A percentile compares a stretch with the other conserved stretches of the same genome.
These are phyloP conservation scores for Wallacemonas sp. DNA, from an alignment of 208 protist species.

Conservation along the genomic window DNA sequence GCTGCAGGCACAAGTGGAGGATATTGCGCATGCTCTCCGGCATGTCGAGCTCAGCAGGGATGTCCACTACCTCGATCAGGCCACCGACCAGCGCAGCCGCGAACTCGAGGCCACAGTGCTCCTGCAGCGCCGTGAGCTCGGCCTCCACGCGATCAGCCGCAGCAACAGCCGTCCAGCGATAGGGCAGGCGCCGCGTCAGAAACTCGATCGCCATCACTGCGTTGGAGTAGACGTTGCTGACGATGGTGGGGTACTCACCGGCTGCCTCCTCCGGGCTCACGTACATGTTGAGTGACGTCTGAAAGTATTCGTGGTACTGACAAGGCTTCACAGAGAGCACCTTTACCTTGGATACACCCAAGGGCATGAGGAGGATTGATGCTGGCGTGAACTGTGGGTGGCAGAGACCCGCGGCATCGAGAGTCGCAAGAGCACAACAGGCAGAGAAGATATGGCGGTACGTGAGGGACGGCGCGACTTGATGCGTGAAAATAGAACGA, in stretches of 20 bases:
- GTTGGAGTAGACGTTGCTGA: slow-evolving; percentile 30
- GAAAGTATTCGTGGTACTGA: background rate
- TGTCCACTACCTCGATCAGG: slow-evolving; percentile 7
- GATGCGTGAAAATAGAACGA: background rate
- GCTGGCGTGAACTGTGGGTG: background rate
- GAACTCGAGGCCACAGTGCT: slow-evolving; percentile 18
- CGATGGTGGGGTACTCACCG: slow-evolving; percentile 19
- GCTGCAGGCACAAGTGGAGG: slow-evolving; percentile 24
- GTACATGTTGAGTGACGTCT: slow-evolving; percentile 10
- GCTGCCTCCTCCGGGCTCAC: slow-evolving; percentile 36
- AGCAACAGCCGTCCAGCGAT: slow-evolving; percentile 27
- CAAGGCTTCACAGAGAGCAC: background rate
- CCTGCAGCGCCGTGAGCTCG: slow-evolving; percentile 19
- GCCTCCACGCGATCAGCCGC: slow-evolving; percentile 9
- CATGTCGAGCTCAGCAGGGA: background rate
- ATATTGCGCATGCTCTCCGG: slow-evolving; percentile 8
- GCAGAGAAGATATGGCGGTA: background rate
- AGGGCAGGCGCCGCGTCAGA: slow-evolving; percentile 28
- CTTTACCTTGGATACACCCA: slow-evolving; percentile 4
- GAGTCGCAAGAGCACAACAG: background rate
- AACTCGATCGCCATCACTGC: slow-evolving; percentile 34
- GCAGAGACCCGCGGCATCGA: background rate
- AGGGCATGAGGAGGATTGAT: background rate
- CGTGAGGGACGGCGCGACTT: background rate
- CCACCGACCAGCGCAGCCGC: slow-evolving; percentile 24